Percentiles rank a stretch among this genome's conserved stretches.
These are phyloP conservation scores for Fusarium musae DNA, from an alignment of 2,329 filamentous ascomycete genomes.

Conservation along the genomic window DNA sequence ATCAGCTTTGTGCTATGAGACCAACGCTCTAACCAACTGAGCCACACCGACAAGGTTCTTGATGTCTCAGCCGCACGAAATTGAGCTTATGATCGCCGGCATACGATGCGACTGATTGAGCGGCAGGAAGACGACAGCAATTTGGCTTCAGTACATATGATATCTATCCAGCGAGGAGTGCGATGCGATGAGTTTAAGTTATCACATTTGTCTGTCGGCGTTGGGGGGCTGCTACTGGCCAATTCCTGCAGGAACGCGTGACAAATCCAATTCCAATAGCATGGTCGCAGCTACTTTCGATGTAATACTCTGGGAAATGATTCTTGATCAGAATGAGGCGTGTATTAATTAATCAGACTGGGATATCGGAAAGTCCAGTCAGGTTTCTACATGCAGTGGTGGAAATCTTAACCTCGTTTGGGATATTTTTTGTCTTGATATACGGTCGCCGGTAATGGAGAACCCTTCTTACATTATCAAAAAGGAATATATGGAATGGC, in stretches of 20 bases:
- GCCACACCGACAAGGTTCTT: neutral
- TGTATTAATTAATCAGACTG: no score
- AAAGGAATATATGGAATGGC: no score
- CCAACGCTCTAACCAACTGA: conserved; percentile 1
- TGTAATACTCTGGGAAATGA: no score
- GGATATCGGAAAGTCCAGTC: no score
- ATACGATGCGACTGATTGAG: accelerated
- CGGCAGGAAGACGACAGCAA: accelerated
- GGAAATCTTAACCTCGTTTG: no score
- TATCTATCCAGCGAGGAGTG: accelerated
- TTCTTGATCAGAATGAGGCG: no score
- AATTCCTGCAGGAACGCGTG: neutral
- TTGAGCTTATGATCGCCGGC: accelerated
- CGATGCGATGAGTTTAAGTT: no score
- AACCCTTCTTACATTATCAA: no score
- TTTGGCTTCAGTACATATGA: accelerated
- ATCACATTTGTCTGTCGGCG: accelerated
- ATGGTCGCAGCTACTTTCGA: no score
- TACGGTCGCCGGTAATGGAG: no score
- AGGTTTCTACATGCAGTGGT: no score
- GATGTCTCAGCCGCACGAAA: accelerated
- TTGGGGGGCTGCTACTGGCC: accelerated
- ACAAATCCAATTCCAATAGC: neutral
- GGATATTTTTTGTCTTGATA: no score
- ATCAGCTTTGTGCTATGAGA: neutral